Base-by-base conservation (phyloP, 768 basidiomycete genomes). In the Tremella yokohamensis region DNA sequence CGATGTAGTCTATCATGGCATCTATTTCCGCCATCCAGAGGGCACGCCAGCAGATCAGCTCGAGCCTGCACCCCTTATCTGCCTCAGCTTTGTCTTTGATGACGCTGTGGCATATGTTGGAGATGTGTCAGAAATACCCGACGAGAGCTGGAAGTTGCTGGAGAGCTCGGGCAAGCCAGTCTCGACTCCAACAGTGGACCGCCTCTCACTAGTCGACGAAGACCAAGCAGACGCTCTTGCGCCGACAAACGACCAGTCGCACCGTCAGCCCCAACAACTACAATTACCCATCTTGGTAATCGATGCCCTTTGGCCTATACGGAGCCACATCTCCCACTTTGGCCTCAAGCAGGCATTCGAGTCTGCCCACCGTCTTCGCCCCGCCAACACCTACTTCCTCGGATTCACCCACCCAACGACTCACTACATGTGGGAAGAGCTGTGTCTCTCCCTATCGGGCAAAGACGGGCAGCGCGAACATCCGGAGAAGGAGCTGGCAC, bases 121-220 rank as follows among this genome's bases (percentile, higher is more conserved):
- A 24, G 92, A 96, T 73, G 87, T 86, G 40, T 89, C 87, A 8
- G 77, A 82, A 64, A 87, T 94, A 54, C 90, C 91, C 1, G 83
- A 87, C 8, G 80, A 83, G 37, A 82, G 84, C 40, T 89, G 87
- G 87, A 44, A 65, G 8, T 40, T 45, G 13, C 48, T 70, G 38
- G 25, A 49, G 40, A 20, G 53, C 19, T 45, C 42, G 22, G n/a
- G n/a, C 22, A 22, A 22, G n/a, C 42, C 42, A 6, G n/a, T 45
- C 4, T 45, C 42, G 6, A 45, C 42, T 15, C 22, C 42, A 4
- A 45, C 42, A 18, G n/a, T 22, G 8, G 42, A 45, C 6, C n/a
- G 22, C 15, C 42, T 22, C n/a, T 45, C 42, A 8, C 22, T 15
- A 8, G n/a, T 12, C 42, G 24, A 37, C 54, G 18, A 40, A n/a